Conservation (phyloP, 2,329 filamentous ascomycete genomes). For the Nigrograna mackinnonii region DNA sequence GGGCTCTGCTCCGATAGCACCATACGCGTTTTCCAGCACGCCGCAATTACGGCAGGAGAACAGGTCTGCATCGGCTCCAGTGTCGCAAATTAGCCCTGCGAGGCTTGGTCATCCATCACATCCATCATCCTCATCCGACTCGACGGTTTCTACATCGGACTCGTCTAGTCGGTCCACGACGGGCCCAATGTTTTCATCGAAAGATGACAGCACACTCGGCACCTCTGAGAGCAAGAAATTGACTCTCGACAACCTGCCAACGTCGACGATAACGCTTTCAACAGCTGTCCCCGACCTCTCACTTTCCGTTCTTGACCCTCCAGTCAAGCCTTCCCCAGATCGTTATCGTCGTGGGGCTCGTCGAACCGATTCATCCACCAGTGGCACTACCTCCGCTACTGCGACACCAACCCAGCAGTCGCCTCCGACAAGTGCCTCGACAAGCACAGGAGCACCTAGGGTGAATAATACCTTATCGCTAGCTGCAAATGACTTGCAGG, state of each 20-base stretch:
- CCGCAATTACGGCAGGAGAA: constrained; percentile 61
- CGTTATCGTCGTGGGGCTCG: constrained; percentile 75
- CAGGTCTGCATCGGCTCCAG: constrained; percentile 58
- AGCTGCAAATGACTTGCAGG: constrained; percentile 40
- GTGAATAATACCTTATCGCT: constrained; percentile 61
- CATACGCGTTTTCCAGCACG: constrained; percentile 54
- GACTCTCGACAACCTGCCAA: constrained; percentile 39
- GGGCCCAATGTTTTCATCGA: constrained; percentile 41
- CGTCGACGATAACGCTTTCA: constrained; percentile 55
- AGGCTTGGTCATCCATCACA: constrained; percentile 41
- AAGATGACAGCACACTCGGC: constrained; percentile 53
- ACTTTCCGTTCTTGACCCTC: constrained; percentile 58
- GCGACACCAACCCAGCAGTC: constrained; percentile 36
- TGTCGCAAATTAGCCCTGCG: constrained; percentile 38
- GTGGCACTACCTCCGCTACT: constrained; percentile 29
- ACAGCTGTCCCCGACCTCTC: constrained; percentile 58
- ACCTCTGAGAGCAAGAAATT: constrained; percentile 41
- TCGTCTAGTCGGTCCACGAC: constrained; percentile 53
- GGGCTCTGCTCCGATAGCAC: constrained; percentile 49
- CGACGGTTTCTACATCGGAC: constrained; percentile 51
- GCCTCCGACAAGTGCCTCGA: constrained; percentile 38
- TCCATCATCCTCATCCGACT: constrained; percentile 46
- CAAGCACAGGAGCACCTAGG: constrained; percentile 55
- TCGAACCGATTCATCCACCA: constrained; percentile 53
- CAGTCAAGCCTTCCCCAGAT: constrained; percentile 74